phyloP scores from a whole-genome alignment of 1,139 yeast species.

The Pichia sp. region DNA sequence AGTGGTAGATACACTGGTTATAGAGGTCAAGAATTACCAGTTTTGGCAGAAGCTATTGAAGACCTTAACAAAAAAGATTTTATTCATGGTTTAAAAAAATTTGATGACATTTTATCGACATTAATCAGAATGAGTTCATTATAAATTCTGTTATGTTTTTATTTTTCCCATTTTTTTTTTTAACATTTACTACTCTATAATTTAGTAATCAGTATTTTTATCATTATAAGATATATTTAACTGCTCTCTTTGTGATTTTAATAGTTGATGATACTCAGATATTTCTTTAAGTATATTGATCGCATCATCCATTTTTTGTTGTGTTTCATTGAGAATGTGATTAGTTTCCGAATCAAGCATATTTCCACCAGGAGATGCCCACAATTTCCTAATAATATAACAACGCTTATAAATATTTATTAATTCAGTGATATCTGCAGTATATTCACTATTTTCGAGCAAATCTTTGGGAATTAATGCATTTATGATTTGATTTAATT shows the following conservation, averaged over 20 bases:
- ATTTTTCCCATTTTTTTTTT: not conserved
- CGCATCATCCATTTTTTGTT: slow-evolving; percentile 1
- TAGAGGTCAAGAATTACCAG: slow-evolving; percentile 78
- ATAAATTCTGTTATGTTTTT: not conserved
- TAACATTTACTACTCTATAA: not conserved
- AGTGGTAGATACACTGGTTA: slow-evolving; percentile 84
- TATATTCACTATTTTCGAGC: not conserved
- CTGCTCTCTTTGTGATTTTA: slow-evolving; percentile 3
- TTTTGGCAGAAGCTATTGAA: slow-evolving; percentile 72
- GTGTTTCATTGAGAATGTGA: not conserved
- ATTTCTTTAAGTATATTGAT: slow-evolving; percentile 3
- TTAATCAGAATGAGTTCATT: slow-evolving; percentile 8
- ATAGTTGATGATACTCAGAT: not conserved
- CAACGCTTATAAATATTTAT: slow-evolving; percentile 5
- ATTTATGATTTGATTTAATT: not conserved
- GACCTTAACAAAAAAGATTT: slow-evolving; percentile 52
- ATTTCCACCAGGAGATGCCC: slow-evolving; percentile 8
- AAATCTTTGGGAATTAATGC: slow-evolving; percentile 1
- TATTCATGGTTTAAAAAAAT: slow-evolving; percentile 29
- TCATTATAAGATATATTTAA: slow-evolving; percentile 1
- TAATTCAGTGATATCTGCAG: slow-evolving; percentile 4
- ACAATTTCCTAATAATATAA: slow-evolving; percentile 5
- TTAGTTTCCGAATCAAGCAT: slow-evolving; percentile 12
- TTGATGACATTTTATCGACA: slow-evolving; percentile 11
- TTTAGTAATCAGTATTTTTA: not conserved